Evolutionary conservation across 1,284 basidiomycete species (phyloP).

Genomic region (Hypsizygus ulmarius): DNA sequence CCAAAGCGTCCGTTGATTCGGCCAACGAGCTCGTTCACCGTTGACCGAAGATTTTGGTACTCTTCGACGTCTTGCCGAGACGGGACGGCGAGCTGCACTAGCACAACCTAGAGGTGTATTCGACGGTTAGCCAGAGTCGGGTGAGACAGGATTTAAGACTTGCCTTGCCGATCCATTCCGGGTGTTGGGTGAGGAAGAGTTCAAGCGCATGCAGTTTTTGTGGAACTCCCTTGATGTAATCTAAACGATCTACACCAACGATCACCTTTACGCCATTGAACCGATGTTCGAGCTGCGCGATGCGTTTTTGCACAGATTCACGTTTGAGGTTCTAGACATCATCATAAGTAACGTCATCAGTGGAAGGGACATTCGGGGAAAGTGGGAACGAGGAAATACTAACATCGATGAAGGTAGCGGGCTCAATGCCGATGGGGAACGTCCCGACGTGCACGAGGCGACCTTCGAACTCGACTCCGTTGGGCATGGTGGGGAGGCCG

Average conservation of each 20-base stretch:
- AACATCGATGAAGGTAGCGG: conserved; percentile 84
- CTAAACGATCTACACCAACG: conserved; percentile 95
- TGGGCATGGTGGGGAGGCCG: conserved; percentile 95
- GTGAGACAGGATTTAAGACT: conserved; percentile 12
- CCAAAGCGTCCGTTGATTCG: conserved; percentile 98
- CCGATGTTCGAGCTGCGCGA: conserved; percentile 80
- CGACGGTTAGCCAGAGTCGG: conserved; percentile 4
- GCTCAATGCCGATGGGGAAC: conserved; percentile 98
- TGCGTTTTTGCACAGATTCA: conserved; percentile 75
- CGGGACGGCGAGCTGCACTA: conserved; percentile 96
- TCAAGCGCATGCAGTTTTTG: conserved; percentile 98
- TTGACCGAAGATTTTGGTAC: conserved; percentile 95
- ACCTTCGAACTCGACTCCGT: conserved; percentile 95
- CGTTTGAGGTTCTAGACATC: conserved; percentile 67
- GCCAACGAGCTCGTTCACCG: conserved; percentile 97
- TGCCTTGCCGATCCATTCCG: conserved; percentile 98
- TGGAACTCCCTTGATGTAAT: conserved; percentile 99
- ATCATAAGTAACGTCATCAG: conserved; percentile 2
- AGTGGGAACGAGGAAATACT: conserved; percentile 17
- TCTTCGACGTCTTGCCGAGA: conserved; percentile 98
- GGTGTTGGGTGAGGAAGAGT: conserved; percentile 94
- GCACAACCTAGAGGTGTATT: conserved; percentile 63
- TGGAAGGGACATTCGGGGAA: not conserved
- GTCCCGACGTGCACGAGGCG: conserved; percentile 96
- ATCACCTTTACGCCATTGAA: conserved; percentile 97